Conservation (phyloP, 164 flowering plant species). For the Echeveria elegans region DNA sequence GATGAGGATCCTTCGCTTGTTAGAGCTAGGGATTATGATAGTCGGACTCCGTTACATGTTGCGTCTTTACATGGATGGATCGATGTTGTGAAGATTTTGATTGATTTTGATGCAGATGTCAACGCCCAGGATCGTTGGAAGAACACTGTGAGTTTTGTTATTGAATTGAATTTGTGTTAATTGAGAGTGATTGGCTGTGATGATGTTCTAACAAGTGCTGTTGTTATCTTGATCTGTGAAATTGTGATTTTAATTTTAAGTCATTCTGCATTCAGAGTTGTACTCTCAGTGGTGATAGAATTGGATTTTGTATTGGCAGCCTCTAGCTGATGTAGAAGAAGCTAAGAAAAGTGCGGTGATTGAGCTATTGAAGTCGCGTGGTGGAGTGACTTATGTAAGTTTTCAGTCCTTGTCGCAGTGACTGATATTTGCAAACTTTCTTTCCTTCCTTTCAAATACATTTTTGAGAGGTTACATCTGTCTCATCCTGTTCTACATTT, state of each 20-base stretch:
- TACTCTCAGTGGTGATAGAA: no score
- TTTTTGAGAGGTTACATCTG: not conserved
- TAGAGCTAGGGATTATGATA: slow-evolving; percentile 79
- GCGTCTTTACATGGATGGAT: slow-evolving; percentile 95
- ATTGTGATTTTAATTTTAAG: not conserved
- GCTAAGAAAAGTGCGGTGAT: slow-evolving; percentile 68
- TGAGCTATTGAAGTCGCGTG: slow-evolving; percentile 68
- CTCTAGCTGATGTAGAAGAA: slow-evolving; percentile 99
- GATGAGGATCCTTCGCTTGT: slow-evolving; percentile 81
- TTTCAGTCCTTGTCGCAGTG: not conserved
- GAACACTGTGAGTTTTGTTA: slow-evolving; percentile 48
- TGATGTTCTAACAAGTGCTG: no score
- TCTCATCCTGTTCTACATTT: not conserved
- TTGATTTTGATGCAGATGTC: slow-evolving; percentile 93
- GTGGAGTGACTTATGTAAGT: slow-evolving; percentile 88
- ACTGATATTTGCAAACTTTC: no score
- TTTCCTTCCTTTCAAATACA: no score
- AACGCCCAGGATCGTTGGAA: slow-evolving; percentile 99
- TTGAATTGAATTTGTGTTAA: no score
- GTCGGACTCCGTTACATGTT: slow-evolving; percentile 84
- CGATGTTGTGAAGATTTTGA: slow-evolving; percentile 79
- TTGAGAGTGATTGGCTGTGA: no score
- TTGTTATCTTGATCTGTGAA: not conserved
- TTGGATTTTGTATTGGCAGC: slow-evolving; percentile 63
- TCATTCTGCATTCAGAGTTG: no score